Base-by-base conservation (phyloP, 2,329 filamentous ascomycete genomes). In the Bipolaris zeicola region DNA sequence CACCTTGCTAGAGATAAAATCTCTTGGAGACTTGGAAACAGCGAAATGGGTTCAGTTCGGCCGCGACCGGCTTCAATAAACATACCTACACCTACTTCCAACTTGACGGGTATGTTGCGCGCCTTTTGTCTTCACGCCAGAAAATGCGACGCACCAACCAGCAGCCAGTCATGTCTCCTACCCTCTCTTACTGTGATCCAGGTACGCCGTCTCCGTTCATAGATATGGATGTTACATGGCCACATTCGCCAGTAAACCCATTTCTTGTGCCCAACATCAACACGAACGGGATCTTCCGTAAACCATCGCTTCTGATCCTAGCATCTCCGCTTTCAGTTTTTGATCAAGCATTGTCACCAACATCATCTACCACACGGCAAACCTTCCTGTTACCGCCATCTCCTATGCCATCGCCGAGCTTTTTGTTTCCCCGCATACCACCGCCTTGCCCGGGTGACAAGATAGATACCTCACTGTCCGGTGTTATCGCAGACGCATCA, bases 271-370 rank as follows among this genome's bases (percentile, higher is more conserved):
- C 60, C 13, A 7, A 18, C 6, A 14, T 14, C 1, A 8, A 28
- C 14, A 14, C 10, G 4, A n/a, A 39, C 11, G 11, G 33, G 11
- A 18, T 48, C 26, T 26, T 26, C 14, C 18, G 31, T n/a, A 43
- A 50, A 6, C 58, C 62, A 13, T 54, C 57, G 5, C 66, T 62
- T 2, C 31, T 66, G 0, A 52, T 68, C 4, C 61, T 62, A 6
- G 58, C 62, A 1, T 68, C 60, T 2, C 64, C 62, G 1, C 39
- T 68, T 2, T 66, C 65, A 0, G 45, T 68, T 5, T 68, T 69
- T 22, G 61, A 69, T 18, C 33, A 42, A 31, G 43, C 38, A 3
- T 10, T 52, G 22, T 53, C 44, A 10, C 44, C 50, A 11, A 20
- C 42, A 24, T 33, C 24, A 24, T 33, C 24, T 33, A 18, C 38